Base-by-base conservation (phyloP, 805 yeast genomes). In the Nakazawaea ernobii region DNA sequence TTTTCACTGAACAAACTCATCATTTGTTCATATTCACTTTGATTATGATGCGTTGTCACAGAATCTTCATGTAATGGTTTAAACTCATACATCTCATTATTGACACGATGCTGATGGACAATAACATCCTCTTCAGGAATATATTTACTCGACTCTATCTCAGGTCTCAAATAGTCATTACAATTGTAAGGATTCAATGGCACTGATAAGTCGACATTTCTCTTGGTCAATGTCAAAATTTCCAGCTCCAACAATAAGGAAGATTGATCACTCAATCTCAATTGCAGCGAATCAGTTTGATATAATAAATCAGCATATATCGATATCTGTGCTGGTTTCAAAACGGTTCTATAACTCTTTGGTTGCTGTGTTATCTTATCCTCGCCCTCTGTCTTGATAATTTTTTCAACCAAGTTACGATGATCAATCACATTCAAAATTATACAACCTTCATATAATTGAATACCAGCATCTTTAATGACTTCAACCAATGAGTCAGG, bases 401-500 rank as follows among this genome's bases (percentile, higher is more conserved):
- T 46, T 2, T 46, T 48, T 7, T 55, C 57, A 26, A 68, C 53
- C 45, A 57, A 69, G 49, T 76, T 73, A 24, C 97, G 70, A 62
- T 91, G 96, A 63, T 92, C 99, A 54, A 77, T 79, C n/a, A 92
- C 84, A 59, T 88, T 88, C 42, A 92, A 64, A 13, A 92, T 86
- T 35, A 92, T 69, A 62, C 95, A 87, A 0, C 97, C 97, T 60
- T 94, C 97, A 61, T 88, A 92, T 46, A 89, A 77, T 50, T 80
- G 79, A 32, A 91, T 79, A 15, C 91, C 85, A 33, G 92, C 87
- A 62, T 92, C 98, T 58, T 86, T 81, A 39, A 94, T 73, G 8
- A 92, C 86, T 66, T 94, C 98, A 55, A 90, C 81, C 60, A 92
- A 80, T 11, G 95, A 88, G 36, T 88, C 86, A 1, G 97, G 97